Evolutionary conservation across 2,329 filamentous ascomycete species (phyloP), one percentile per base, ranked within the genome.

Genomic region (Monosporascus sp.): DNA sequence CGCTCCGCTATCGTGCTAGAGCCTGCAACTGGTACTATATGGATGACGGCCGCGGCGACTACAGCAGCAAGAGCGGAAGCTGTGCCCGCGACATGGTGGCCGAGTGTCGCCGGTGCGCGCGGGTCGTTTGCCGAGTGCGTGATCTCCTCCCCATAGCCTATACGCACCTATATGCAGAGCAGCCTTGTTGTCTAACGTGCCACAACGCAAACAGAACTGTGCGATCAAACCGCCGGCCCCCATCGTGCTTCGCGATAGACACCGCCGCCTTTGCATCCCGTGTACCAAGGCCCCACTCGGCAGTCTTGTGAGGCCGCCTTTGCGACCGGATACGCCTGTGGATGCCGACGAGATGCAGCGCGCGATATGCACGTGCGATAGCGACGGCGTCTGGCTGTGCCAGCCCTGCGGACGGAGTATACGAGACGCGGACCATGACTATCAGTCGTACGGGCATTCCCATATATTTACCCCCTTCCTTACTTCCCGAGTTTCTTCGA

Each of bases 1-100:
- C 78, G 19, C 75, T 83, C 58, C 76, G 83, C 17, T 83, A 80
- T 62, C 78, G 82, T 27, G 78, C 81, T 45, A 75, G 80, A 52
- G 79, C 80, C 35, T 73, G 75, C 55, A 80, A 81, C 66, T 83
- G 78, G 79, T 79, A 76, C 64, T 82, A 83, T 62, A 80, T 84
- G 74, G 76, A 82, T 55, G 76, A 82, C 44, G 72, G 73, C 37
- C 61, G 70, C 43, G 59, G 66, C 69, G 61, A 78, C 52, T 77
- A 75, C 60, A 74, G 78, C 58, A 86, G 87, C 50, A 93, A 90
- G 70, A 78, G 88, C 27, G 86, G 88, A 5, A 79, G 80, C 62
- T 97, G 93, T 68, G 93, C 93, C 22, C 80, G 90, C 56, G 93
- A 97, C 69, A 82, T 96, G 82, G 93, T 97, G 5, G 82, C 79